A percentile compares a stretch with the other conserved stretches of the same genome.
Evolutionary conservation across 2,329 filamentous ascomycete species (phyloP).

Genomic region (Alternaria sp.): DNA sequence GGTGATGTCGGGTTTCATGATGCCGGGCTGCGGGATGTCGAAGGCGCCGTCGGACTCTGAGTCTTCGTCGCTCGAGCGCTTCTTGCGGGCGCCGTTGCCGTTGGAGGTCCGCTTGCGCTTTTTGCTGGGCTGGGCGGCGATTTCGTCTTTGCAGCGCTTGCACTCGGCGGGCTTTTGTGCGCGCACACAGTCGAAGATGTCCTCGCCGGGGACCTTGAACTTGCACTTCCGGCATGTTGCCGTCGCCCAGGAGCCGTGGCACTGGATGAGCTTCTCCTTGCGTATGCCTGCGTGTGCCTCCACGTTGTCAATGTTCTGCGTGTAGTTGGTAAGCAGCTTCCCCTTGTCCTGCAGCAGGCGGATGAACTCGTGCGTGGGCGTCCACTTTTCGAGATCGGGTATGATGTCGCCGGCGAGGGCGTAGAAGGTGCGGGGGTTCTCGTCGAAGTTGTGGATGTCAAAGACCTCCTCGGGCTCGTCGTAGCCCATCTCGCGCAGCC

Average conservation of each 20-base stretch:
- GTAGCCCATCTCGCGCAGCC: constrained; percentile 77
- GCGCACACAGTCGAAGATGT: constrained; percentile 80
- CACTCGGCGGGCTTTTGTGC: constrained; percentile 80
- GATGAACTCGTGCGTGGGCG: constrained; percentile 94
- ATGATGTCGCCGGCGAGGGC: constrained; percentile 89
- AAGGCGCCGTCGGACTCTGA: constrained; percentile 66
- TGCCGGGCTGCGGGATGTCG: constrained; percentile 71
- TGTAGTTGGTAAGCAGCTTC: constrained; percentile 95
- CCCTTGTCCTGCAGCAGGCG: constrained; percentile 83
- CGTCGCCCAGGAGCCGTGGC: constrained; percentile 93
- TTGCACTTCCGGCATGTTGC: constrained; percentile 87
- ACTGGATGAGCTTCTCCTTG: constrained; percentile 86
- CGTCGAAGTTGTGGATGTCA: constrained; percentile 83
- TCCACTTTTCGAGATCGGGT: constrained; percentile 78
- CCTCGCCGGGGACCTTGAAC: constrained; percentile 73
- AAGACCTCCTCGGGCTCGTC: constrained; percentile 94
- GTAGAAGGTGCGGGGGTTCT: constrained; percentile 90
- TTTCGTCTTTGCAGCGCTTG: constrained; percentile 67
- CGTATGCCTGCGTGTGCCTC: constrained; percentile 85
- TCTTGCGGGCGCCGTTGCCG: constrained; percentile 47
- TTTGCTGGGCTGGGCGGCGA: constrained; percentile 56
- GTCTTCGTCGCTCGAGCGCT: constrained; percentile 60
- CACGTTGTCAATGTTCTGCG: constrained; percentile 98
- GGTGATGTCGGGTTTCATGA: constrained; percentile 97
- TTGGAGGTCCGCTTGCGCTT: constrained; percentile 62